Base-by-base conservation (phyloP, 1,284 basidiomycete genomes). In the Kalmanozyma brasiliensis region DNA sequence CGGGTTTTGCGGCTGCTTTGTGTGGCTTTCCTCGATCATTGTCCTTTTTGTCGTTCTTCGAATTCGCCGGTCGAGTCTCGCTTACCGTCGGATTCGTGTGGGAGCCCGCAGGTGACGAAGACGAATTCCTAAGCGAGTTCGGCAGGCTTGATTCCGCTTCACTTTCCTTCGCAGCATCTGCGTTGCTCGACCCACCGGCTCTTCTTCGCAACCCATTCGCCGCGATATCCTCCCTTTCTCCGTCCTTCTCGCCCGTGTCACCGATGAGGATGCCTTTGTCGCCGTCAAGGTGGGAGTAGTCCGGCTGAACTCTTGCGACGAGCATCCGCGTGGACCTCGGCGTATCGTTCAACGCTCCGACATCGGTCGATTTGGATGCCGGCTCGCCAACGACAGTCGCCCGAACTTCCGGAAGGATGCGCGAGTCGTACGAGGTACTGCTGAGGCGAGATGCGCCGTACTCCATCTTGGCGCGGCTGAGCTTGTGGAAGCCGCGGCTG, bases 391-490 rank as follows among this genome's bases (percentile, higher is more conserved):
- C 17, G 11, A 64, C 19, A n/a, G 34, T 43, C 1, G 57, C 51
- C 16, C 29, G 29, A 23, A 51, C 24, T n/a, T 55, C 40, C 30
- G 52, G 34, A 16, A 49, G 38, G 49, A 77, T 49, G 10, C 69
- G 52, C 33, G 45, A 65, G 41, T 77, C 73, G 41, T 74, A 77
- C 17, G 55, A 53, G 33, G 74, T 69, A 29, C 52, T 46, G 33
- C 73, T 61, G 3, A 74, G 13, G 1, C 67, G 52, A 42, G 58
- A 60, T 6, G 58, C 24, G 9, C 73, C 63, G 30, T 68, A 49
- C 43, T 63, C 61, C 49, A 77, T 66, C 60, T 74, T 74, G 36
- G 74, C 69, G 11, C 61, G 56, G 30, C 69, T 53, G 14, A 77
- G 66, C 34, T 73, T 62, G 6, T 58, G 37, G 19, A 52, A 77